These are phyloP conservation scores for Gastrolobium bilobum DNA, from an alignment of 306 rosid species.

Conservation along the genomic window DNA sequence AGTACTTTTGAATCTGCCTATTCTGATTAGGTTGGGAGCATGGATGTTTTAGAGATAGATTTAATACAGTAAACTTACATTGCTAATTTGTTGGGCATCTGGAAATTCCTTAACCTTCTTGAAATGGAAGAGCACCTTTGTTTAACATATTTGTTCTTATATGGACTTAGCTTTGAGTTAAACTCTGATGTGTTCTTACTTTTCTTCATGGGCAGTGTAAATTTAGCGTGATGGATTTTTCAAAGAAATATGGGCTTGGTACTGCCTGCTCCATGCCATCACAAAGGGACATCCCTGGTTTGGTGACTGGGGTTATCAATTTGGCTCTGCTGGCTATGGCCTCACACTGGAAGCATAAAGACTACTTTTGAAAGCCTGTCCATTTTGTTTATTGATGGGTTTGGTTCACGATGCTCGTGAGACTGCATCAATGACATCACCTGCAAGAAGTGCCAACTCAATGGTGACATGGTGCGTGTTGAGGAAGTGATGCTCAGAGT, in stretches of 20 bases:
- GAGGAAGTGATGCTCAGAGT: slow-evolving; percentile 88
- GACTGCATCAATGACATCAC: slow-evolving; percentile 58
- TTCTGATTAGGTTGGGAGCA: no score
- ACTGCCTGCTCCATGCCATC: slow-evolving; percentile 88
- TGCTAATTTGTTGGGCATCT: slow-evolving; percentile 15
- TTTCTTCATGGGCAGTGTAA: slow-evolving; percentile 59
- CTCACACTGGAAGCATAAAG: slow-evolving; percentile 77
- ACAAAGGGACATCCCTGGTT: slow-evolving; percentile 86
- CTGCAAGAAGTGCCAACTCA: slow-evolving; percentile 60
- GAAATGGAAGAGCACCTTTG: slow-evolving; percentile 29
- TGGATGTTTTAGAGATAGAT: slow-evolving; percentile 36
- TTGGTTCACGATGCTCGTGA: slow-evolving; percentile 71
- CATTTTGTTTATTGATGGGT: slow-evolving; percentile 69
- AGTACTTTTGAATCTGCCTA: neutral
- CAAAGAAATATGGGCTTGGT: slow-evolving; percentile 93
- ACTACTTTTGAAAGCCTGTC: slow-evolving; percentile 78
- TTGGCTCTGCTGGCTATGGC: slow-evolving; percentile 95
- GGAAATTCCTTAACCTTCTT: slow-evolving; percentile 19
- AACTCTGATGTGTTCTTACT: slow-evolving; percentile 37
- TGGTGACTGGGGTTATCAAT: slow-evolving; percentile 95
- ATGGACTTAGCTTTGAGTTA: slow-evolving; percentile 27
- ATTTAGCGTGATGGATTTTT: slow-evolving; percentile 98
- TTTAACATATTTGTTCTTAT: slow-evolving; percentile 18
- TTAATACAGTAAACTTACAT: neutral
- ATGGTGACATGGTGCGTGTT: slow-evolving; percentile 68